Base-by-base conservation (phyloP, 441 rosid species). In the Syzygium syzygioides region DNA sequence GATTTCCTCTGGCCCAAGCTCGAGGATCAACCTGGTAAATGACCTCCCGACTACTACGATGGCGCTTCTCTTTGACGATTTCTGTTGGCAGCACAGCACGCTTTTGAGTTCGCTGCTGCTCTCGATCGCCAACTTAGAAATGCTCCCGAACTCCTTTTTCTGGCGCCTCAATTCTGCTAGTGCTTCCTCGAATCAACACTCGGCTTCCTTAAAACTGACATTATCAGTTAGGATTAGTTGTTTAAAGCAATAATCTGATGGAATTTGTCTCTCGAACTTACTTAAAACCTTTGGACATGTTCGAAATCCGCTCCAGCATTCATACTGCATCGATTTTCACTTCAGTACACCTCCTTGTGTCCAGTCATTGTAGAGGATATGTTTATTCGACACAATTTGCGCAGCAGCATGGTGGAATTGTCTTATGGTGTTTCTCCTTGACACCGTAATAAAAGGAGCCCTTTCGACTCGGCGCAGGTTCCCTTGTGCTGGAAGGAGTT, bases 1-100 rank as follows among this genome's bases (percentile, higher is more conserved):
- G 96, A 95, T 80, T 95, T 95, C 91, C 88, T 95, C 54, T 95
- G 96, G 98, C 97, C 98, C 48, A 95, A 95, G 90, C 86, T 90
- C 57, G 94, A 95, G 66, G 98, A 95, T 85, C 96, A 93, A 57
- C 95, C 96, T 45, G 96, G 97, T 95, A 59, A 60, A 26, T 26
- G 64, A 59, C 64, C 64, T 26, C 28, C 30, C 64, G 2, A 32
- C 45, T 11, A 18, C 80, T 17, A 41, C 55, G 9, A 23, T 55
- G 85, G 6, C 19, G 18, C 28, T 45, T 45, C 48, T 45, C 48
- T 45, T 7, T 45, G 48, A 7, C 48, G 48, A 45, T 45, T 45
- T 45, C 48, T 45, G 48, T 45, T 45, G 48, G 48, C 48, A 7
- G 48, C 48, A 45, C 48, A 7, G 48, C 48, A 45, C 48, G 9